Evolutionary conservation across 805 yeast species (phyloP), one percentile per base, ranked within the genome.

Genomic region (Candida odintsovae): DNA sequence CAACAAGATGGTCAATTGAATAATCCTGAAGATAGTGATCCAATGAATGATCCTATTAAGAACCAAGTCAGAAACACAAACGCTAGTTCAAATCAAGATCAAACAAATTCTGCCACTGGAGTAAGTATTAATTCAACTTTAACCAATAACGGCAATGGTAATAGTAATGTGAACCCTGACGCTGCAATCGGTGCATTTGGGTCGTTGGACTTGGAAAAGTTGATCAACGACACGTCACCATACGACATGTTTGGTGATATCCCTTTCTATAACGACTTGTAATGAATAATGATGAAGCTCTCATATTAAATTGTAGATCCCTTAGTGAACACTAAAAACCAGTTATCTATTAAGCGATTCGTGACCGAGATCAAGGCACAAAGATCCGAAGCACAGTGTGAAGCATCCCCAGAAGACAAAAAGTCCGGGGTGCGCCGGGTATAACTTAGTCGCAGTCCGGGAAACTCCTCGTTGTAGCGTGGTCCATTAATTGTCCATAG

Each of bases 211-310:
- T 41, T 53, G 16, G 58, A 56, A 21, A 45, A 44, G 33, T 22
- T 56, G 20, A 49, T 53, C n/a, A 53, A 48, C 5, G 58, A 49
- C 37, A 41, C 51, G n/a, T 46, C 53, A 0, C 50, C 54, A 2
- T 56, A 51, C 28, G 58, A 56, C 29, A 42, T 56, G 50, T 50
- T 56, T 36, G 50, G 50, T 1, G 56, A 52, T 21, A 39, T 51
- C 15, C 55, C 55, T 1, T 52, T 52, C 44, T 50, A 47, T 43
- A 46, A 48, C 31, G 56, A 36, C n/a, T 11, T 36, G 12, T 42
- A 37, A 15, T 33, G n/a, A 28, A 28, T 28, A 7, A 13, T 28
- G 31, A 13, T 3, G 28, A 10, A 7, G 8, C 4, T 25, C 8
- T 9, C 12, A 25, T 10, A 7, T n/a, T n/a, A n/a, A n/a, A n/a